A percentile compares a stretch with the other conserved stretches of the same genome.
Evolutionary conservation across 2,329 filamentous ascomycete species (phyloP).

Genomic region (Aplosporella prunicola): DNA sequence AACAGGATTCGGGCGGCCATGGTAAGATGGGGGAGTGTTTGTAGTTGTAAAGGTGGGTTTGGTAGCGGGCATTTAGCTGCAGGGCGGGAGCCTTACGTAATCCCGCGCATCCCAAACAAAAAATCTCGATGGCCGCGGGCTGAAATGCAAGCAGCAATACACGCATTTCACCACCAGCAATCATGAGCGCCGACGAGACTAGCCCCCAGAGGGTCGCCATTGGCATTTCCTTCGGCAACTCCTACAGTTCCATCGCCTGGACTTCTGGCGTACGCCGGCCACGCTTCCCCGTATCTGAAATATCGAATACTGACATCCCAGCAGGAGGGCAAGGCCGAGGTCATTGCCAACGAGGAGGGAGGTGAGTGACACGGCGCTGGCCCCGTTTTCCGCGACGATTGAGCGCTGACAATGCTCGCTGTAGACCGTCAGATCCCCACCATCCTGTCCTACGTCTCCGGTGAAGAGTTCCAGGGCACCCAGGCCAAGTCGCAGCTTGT

Average conservation of each 20-base stretch:
- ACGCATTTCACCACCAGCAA: too few relatives aligned
- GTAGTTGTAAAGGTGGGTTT: too few relatives aligned
- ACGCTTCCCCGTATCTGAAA: too few relatives aligned
- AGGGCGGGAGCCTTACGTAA: too few relatives aligned
- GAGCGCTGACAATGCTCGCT: constrained; percentile 11
- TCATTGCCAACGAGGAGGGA: constrained; percentile 98
- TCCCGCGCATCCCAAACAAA: too few relatives aligned
- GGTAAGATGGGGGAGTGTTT: too few relatives aligned
- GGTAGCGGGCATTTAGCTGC: too few relatives aligned
- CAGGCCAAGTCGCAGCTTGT: constrained; percentile 92
- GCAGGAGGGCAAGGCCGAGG: constrained; percentile 84
- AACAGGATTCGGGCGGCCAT: too few relatives aligned
- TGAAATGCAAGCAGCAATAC: too few relatives aligned
- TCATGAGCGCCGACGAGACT: constrained; percentile 46
- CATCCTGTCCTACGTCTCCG: constrained; percentile 85
- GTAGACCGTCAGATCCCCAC: constrained; percentile 93
- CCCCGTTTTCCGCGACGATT: not conserved
- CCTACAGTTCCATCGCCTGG: constrained; percentile 93
- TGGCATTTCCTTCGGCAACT: constrained; percentile 96
- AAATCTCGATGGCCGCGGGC: too few relatives aligned
- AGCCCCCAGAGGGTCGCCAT: constrained; percentile 59
- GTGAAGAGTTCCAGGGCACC: constrained; percentile 91
- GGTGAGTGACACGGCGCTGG: constrained; percentile 44
- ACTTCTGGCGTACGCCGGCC: constrained; percentile 58
- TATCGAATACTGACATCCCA: not conserved